These are phyloP conservation scores for Myxozyma mucilagina DNA, from an alignment of 805 yeast genomes.

Conservation along the genomic window DNA sequence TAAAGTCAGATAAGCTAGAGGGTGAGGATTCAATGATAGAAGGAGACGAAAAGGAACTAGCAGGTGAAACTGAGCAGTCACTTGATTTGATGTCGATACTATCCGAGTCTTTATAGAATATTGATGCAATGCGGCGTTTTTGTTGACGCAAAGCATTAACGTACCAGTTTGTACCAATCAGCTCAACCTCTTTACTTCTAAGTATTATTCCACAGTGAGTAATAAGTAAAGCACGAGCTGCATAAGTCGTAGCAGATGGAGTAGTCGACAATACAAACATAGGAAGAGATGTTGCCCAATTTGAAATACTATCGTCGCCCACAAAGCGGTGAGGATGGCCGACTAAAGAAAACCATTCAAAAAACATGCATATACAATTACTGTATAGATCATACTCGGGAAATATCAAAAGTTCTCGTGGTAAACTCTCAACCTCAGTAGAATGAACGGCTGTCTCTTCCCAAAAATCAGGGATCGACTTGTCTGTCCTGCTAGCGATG, in stretches of 20 bases:
- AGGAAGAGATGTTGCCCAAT: slow-evolving; percentile 10
- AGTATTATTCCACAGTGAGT: slow-evolving; percentile 6
- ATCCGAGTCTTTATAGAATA: background rate
- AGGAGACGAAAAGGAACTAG: background rate
- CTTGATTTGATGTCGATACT: background rate
- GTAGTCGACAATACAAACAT: slow-evolving; percentile 12
- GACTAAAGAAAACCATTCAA: background rate
- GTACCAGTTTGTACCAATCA: slow-evolving; percentile 17
- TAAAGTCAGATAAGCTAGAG: background rate
- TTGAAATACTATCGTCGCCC: background rate
- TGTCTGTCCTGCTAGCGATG: too few species aligned
- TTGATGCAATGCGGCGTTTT: slow-evolving; percentile 3
- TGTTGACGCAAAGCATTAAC: slow-evolving; percentile 12
- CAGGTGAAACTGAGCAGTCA: background rate
- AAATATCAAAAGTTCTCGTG: slow-evolving; percentile 8
- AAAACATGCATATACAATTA: slow-evolving; percentile 10
- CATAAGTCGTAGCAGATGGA: slow-evolving; percentile 13
- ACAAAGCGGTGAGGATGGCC: background rate
- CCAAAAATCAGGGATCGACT: background rate
- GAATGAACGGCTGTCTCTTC: background rate
- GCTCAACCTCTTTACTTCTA: slow-evolving; percentile 3
- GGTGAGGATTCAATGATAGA: background rate
- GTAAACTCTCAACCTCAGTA: background rate
- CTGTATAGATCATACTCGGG: slow-evolving; percentile 22
- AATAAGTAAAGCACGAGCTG: slow-evolving; percentile 14